Conservation (phyloP, 2,329 filamentous ascomycete species). For the Tricladium varicosporioides region DNA sequence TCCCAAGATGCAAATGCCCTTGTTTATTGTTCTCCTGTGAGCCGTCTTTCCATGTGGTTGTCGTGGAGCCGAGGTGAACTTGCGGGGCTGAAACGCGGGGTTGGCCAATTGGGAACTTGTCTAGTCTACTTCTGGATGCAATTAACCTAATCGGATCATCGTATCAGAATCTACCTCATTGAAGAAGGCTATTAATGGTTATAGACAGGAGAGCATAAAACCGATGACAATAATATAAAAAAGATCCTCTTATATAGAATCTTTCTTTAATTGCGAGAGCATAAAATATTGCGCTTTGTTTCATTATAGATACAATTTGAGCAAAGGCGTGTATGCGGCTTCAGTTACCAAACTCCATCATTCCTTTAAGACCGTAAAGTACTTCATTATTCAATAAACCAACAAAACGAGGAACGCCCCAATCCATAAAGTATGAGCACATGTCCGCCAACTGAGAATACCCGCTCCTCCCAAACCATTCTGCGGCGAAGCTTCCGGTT, state of each 20-base stretch:
- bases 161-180: no score
- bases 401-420: constrained; percentile 34
- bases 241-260: no score
- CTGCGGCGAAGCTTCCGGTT: constrained; percentile 31
- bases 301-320: no score
- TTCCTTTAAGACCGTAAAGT: background rate
- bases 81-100: background rate
- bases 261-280: no score
- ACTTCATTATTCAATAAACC: constrained; percentile 8
- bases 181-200: no score
- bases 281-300: no score
- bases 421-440: constrained; percentile 35
- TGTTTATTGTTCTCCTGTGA: background rate
- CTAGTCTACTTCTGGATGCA: no score
- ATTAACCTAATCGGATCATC: no score
- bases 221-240: no score
- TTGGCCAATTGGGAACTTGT: background rate
- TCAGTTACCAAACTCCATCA: background rate
- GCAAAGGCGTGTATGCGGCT: no score
- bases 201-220: no score
- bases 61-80: background rate
- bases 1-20: background rate
- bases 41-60: background rate
- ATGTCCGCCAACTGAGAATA: constrained; percentile 35
- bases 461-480: constrained; percentile 35